phyloP scores from a whole-genome alignment of 164 flowering plant species.

The Malania oleifera region DNA sequence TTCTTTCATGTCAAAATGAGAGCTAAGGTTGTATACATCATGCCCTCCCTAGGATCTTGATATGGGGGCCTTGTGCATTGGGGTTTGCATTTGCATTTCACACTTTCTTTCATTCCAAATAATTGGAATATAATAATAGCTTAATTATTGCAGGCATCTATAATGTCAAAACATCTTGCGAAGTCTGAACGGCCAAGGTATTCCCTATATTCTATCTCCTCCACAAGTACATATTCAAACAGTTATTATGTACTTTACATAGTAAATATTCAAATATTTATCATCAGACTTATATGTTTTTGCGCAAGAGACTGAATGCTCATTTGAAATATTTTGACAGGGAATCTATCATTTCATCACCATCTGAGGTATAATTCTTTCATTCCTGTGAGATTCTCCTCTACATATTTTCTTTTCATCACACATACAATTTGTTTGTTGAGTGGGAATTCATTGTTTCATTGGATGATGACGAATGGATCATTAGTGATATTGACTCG shows the following conservation, averaged over 20 bases:
- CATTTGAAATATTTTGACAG: conserved; percentile 41
- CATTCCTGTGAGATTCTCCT: background rate
- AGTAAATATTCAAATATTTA: background rate
- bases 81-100: no score
- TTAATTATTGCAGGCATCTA: conserved; percentile 61
- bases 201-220: background rate
- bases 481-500: no score
- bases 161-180: conserved; percentile 73
- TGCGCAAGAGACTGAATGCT: conserved; percentile 39
- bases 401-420: background rate
- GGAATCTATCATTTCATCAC: conserved; percentile 46
- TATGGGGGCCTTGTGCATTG: no score
- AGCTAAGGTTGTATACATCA: no score
- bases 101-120: no score
- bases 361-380: conserved; percentile 35
- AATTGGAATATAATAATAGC: background rate
- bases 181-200: conserved; percentile 80
- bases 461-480: no score
- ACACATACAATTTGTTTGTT: no score
- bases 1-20: no score
- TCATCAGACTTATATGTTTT: no score
- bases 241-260: background rate
- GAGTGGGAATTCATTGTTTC: no score
- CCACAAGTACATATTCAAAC: background rate
- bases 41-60: no score